These are phyloP conservation scores for Tulasnella calospora DNA, from an alignment of 768 basidiomycete species.

Conservation along the genomic window DNA sequence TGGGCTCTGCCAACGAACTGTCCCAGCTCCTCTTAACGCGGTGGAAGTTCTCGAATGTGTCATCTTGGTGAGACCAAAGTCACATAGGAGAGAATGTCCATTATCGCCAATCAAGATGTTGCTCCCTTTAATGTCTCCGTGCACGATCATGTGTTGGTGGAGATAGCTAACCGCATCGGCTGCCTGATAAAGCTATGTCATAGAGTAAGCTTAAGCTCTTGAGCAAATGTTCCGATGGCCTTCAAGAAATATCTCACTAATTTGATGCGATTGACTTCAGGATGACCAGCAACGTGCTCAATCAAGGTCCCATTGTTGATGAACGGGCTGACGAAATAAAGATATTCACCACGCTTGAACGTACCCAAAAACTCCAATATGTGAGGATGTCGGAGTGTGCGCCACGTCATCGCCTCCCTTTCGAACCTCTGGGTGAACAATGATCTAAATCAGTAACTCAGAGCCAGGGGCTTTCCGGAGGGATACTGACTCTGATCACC, in stretches of 20 bases:
- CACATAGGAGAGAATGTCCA: neutral
- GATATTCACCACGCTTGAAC: neutral
- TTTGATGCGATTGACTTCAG: neutral
- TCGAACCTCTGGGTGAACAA: neutral
- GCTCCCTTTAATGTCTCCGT: neutral
- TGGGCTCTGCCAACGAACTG: neutral
- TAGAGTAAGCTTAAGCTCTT: neutral
- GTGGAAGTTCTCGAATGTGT: neutral
- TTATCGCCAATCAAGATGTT: neutral
- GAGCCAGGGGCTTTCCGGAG: too few relatives aligned
- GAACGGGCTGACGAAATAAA: neutral
- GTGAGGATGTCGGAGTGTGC: neutral
- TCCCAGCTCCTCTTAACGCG: neutral
- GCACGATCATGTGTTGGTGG: neutral
- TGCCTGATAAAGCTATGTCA: neutral
- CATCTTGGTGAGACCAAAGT: neutral
- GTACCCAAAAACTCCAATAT: neutral
- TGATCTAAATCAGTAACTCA: too few relatives aligned
- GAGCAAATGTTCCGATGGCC: too few relatives aligned
- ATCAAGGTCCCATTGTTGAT: neutral
- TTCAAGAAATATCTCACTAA: too few relatives aligned
- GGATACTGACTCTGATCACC: too few relatives aligned
- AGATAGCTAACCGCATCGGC: neutral
- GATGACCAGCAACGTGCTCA: neutral
- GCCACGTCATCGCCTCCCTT: neutral